Base-by-base conservation (phyloP, 2,329 filamentous ascomycete species). In the Colletotrichum costaricense region DNA sequence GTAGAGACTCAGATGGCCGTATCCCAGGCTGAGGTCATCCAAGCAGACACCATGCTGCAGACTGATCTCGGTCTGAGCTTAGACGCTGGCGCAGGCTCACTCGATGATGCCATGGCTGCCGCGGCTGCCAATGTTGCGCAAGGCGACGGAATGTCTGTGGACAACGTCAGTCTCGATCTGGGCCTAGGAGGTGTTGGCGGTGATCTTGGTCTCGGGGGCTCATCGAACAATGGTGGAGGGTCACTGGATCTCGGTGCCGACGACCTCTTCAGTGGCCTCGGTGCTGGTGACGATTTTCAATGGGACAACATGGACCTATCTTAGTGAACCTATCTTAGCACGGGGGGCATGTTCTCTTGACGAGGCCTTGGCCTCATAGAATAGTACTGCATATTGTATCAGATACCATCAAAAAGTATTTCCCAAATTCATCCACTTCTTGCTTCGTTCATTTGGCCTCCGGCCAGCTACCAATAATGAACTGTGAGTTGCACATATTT, bases 1-100 rank as follows among this genome's bases (percentile, higher is more conserved):
- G 91, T 94, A 12, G 91, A 94, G 80, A 87, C 88, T n/a, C 91
- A 93, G 78, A 87, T 93, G 84, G 83, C 84, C 42, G 75, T 82
- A 69, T 77, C 82, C 19, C 76, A 81, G 73, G 76, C 79, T 11
- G 75, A 67, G 42, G 81, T 79, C 77, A 81, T 82, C 26, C 81
- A 82, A 66, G 78, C 82, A 4, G 82, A 83, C 65, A 77, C 80
- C 2, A 84, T 88, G 76, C 81, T 88, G 22, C 84, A 85, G 57
- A 79, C 80, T 5, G 84, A 84, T 49, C 82, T 88, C 64, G 80
- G 79, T 14, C 79, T 88, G 6, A 83, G 80, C 42, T 76, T 87
- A 4, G 82, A 82, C 65, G 82, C 81, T 9, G 67, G 76, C 26
- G 55, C 76, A 38, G 66, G 74, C 30, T 65, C 80, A 16, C 78